phyloP scores from a whole-genome alignment of 495 filamentous ascomycete genomes.

The Cercophora sp. region DNA sequence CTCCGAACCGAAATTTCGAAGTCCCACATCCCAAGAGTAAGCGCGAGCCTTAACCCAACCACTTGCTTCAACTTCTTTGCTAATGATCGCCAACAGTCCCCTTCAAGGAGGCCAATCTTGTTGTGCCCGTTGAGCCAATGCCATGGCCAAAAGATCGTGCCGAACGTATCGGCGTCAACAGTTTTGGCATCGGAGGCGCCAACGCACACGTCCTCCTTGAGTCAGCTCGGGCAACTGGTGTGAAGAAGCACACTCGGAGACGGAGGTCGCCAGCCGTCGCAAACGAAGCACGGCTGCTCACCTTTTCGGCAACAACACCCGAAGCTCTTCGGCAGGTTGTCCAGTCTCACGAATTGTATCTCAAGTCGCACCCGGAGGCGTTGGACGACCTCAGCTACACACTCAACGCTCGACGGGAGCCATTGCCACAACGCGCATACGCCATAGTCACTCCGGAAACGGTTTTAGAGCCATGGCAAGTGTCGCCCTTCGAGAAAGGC shows the following conservation, averaged over 20 bases:
- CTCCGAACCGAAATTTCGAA: conserved; percentile 32
- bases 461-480: neutral
- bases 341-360: neutral
- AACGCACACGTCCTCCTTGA: conserved; percentile 58
- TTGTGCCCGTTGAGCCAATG: conserved; percentile 24
- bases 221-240: conserved; percentile 5
- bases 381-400: conserved; percentile 2
- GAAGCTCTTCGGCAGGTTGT: conserved; percentile 10
- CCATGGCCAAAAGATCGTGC: conserved; percentile 29
- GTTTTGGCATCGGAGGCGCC: conserved; percentile 56
- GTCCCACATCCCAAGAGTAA: too few species aligned
- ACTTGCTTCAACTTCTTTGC: too few species aligned
- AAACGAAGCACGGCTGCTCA: neutral
- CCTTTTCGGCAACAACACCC: neutral
- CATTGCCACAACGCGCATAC: neutral
- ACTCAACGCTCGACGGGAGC: neutral
- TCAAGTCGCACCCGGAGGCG: neutral
- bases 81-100: too few species aligned
- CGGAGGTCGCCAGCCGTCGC: neutral
- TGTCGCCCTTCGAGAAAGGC: neutral
- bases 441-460: too few species aligned
- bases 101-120: conserved; percentile 22
- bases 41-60: conserved; percentile 26
- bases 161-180: conserved; percentile 49
- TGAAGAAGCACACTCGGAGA: conserved; percentile 4